These are phyloP conservation scores for Trypanosoma avium DNA, from an alignment of 208 protist species.

Conservation along the genomic window DNA sequence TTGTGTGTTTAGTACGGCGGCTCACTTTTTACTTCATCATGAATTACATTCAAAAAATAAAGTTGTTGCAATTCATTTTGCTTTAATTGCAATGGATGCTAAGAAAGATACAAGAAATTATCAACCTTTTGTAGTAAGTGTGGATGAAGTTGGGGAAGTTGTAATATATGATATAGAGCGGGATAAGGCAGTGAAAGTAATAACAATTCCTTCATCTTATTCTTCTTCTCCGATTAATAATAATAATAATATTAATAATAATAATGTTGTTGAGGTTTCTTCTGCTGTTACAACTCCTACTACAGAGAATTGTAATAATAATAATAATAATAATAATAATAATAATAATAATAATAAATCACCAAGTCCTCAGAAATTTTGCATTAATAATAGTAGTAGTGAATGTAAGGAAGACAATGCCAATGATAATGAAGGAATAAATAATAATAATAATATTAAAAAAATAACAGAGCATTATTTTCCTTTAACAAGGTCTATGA, in stretches of 20 bases:
- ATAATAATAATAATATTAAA: no score
- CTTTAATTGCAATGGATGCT: slow-evolving; percentile 39
- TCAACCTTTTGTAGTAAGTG: slow-evolving; percentile 53
- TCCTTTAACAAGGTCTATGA: neutral
- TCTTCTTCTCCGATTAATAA: neutral
- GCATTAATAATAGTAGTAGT: no score
- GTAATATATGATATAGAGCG: slow-evolving; percentile 62
- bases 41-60: slow-evolving; percentile 45
- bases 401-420: no score
- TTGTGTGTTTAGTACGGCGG: slow-evolving; percentile 56
- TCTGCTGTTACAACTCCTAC: no score
- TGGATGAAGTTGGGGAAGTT: slow-evolving; percentile 66
- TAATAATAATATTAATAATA: no score
- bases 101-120: slow-evolving; percentile 15
- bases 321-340: no score
- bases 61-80: slow-evolving; percentile 49
- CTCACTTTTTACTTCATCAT: slow-evolving; percentile 66
- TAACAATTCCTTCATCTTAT: neutral
- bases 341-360: no score
- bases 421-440: neutral
- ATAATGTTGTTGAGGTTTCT: no score
- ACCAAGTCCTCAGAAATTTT: no score
- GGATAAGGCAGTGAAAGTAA: slow-evolving; percentile 31
- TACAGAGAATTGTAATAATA: neutral
- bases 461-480: no score